Percentiles rank a stretch among this genome's conserved stretches.
Conservation (phyloP, 805 yeast genomes). For the Groenewaldozyma salmanticensis region DNA sequence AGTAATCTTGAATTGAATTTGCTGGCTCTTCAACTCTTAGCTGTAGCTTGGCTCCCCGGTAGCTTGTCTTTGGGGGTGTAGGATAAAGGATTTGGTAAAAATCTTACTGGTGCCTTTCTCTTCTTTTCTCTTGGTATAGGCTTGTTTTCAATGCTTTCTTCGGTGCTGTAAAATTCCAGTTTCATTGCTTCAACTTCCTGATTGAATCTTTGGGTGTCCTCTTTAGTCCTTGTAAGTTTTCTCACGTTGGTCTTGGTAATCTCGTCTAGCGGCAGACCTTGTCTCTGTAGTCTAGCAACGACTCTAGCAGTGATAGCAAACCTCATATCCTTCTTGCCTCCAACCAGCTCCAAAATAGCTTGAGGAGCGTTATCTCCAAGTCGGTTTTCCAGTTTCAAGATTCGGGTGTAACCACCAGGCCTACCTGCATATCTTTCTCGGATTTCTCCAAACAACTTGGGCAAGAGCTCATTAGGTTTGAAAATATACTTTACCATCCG, state of each 20-base stretch:
- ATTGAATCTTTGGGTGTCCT: conserved; percentile 47
- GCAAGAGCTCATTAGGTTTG: conserved; percentile 41
- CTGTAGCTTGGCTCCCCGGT: no score
- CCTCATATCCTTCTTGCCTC: conserved; percentile 59
- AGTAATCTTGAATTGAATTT: no score
- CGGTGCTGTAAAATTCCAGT: conserved; percentile 31
- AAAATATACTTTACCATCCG: conserved; percentile 35
- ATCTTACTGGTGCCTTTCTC: conserved; percentile 10
- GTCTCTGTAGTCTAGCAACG: conserved; percentile 70
- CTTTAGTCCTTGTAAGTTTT: conserved; percentile 37
- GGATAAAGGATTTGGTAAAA: conserved; percentile 14
- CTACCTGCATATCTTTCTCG: conserved; percentile 54
- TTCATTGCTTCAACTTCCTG: conserved; percentile 54
- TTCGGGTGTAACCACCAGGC: conserved; percentile 77
- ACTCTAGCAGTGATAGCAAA: conserved; percentile 71
- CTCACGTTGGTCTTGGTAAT: conserved; percentile 49
- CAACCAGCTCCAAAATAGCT: conserved; percentile 80
- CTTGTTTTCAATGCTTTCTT: conserved; percentile 5
- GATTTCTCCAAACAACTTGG: conserved; percentile 60
- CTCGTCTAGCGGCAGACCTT: conserved; percentile 42
- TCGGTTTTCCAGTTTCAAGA: conserved; percentile 75
- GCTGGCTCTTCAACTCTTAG: no score
- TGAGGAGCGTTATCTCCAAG: conserved; percentile 86
- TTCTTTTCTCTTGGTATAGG: conserved; percentile 5
- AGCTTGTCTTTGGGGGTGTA: neutral